Percentiles rank a stretch among this genome's conserved stretches.
phyloP scores from a whole-genome alignment of 2,329 filamentous ascomycete species.

The Macrophomina phaseolina region DNA sequence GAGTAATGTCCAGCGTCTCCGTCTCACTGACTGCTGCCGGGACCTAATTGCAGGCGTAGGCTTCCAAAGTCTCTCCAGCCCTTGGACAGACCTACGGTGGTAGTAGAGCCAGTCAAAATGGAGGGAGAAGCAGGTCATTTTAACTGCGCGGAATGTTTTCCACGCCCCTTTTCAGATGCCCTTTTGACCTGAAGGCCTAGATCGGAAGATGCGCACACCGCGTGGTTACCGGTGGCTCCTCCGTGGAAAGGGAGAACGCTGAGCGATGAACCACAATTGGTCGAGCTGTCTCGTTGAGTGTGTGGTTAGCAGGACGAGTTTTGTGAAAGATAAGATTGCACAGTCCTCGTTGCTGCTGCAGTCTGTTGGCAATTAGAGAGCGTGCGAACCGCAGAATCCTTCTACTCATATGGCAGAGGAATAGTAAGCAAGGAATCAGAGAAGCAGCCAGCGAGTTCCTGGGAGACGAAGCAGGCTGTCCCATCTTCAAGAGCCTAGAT shows the following conservation, averaged over 20 bases:
- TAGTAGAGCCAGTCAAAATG: not conserved
- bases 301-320: not conserved
- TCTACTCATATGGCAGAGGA: slow-evolving; percentile 1
- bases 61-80: slow-evolving; percentile 1
- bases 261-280: not conserved
- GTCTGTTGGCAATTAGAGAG: not conserved
- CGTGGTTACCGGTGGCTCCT: not conserved
- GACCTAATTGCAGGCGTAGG: not conserved
- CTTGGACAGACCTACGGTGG: not conserved
- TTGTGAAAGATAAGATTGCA: not conserved
- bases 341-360: slow-evolving; percentile 6
- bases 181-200: not conserved
- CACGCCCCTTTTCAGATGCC: not conserved
- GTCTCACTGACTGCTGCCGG: slow-evolving; percentile 21
- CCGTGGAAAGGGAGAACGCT: not conserved
- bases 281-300: not conserved
- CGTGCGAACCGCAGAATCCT: not conserved
- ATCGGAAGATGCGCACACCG: not conserved
- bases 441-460: slow-evolving; percentile 6
- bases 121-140: slow-evolving; percentile 4
- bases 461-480: slow-evolving; percentile 12
- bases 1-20: slow-evolving; percentile 41
- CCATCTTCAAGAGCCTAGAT: slow-evolving; percentile 21
- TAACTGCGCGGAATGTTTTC: not conserved
- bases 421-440: slow-evolving; percentile 19